These are phyloP conservation scores for Tripidium arundinaceum DNA, from an alignment of 202 grass and related monocot genomes.

Conservation along the genomic window DNA sequence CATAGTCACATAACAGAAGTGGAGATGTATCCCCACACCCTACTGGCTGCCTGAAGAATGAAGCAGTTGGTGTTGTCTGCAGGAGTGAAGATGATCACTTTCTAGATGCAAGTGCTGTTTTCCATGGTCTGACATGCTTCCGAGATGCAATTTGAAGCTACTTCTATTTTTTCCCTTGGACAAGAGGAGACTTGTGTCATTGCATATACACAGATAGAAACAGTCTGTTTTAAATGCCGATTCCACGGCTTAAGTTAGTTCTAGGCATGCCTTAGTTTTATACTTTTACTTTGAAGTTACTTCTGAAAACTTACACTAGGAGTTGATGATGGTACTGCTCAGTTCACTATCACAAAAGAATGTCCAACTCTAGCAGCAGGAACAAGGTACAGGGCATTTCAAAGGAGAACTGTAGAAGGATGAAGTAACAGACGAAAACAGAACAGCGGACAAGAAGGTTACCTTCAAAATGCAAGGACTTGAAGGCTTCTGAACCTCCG, in stretches of 20 bases:
- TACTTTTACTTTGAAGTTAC: not conserved
- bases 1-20: not conserved
- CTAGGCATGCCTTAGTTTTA: not conserved
- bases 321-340: not conserved
- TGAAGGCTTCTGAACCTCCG: conserved; percentile 6
- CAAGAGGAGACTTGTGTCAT: not conserved
- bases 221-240: not conserved
- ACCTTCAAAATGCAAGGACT: conserved; percentile 28
- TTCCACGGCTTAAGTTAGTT: not conserved
- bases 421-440: not conserved
- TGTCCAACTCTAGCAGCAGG: not conserved
- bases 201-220: not conserved
- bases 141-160: not conserved
- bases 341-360: not conserved
- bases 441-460: not conserved
- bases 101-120: not conserved
- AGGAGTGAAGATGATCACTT: not conserved
- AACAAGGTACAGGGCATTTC: not conserved
- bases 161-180: too few relatives aligned
- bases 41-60: too few relatives aligned
- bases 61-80: not conserved
- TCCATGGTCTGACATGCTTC: not conserved
- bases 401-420: not conserved
- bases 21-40: too few relatives aligned
- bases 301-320: not conserved